Conservation (phyloP, 306 rosid genomes). For the Alnus rubra region DNA sequence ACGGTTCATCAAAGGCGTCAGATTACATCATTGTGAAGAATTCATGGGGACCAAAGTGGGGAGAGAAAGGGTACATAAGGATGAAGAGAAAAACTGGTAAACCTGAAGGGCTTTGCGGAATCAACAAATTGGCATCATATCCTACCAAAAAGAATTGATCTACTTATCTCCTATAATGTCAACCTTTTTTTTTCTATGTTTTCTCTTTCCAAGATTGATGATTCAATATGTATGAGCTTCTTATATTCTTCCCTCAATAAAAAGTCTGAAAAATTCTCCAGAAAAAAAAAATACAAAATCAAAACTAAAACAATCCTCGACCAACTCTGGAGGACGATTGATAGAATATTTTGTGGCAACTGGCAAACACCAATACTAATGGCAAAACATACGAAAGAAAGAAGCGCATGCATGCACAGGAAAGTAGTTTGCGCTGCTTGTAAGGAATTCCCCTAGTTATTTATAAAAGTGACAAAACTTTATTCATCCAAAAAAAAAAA, state of each 20-base stretch:
- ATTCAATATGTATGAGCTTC: neutral
- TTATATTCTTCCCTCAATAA: conserved; percentile 23
- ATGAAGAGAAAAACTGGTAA: conserved; percentile 79
- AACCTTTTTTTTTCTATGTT: neutral
- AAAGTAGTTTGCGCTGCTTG: neutral
- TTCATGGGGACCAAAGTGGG: conserved; percentile 95
- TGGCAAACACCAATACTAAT: too few relatives aligned
- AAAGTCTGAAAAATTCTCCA: neutral
- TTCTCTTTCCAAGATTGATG: conserved; percentile 13
- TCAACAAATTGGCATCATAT: conserved; percentile 88
- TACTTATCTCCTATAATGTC: neutral
- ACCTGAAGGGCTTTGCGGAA: conserved; percentile 78
- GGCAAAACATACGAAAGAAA: too few relatives aligned
- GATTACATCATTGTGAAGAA: conserved; percentile 87
- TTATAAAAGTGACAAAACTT: neutral
- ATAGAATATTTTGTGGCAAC: neutral
- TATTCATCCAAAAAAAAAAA: too few relatives aligned
- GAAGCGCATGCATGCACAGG: too few relatives aligned
- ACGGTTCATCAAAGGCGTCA: conserved; percentile 63
- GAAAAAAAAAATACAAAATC: neutral
- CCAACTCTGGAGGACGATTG: neutral
- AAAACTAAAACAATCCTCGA: neutral
- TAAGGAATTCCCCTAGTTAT: conserved; percentile 12
- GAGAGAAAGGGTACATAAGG: conserved; percentile 87
- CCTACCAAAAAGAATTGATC: conserved; percentile 68